A percentile compares a stretch with the other conserved stretches of the same genome.
Conservation (phyloP, 225 moss, liverwort and hornwort genomes). For the Bryum argenteum region DNA sequence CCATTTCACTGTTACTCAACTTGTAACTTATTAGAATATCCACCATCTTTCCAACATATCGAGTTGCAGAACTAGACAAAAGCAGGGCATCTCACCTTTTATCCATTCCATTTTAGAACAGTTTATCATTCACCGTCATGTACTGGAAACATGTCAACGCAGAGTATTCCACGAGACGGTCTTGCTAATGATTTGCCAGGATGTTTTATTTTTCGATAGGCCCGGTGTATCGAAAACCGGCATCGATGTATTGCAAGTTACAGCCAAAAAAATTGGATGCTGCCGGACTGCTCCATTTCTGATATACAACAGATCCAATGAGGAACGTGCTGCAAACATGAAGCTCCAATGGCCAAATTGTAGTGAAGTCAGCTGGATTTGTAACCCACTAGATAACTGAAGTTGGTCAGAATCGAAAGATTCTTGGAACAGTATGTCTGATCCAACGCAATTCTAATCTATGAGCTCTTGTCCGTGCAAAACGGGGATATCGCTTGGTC, state of each 20-base stretch:
- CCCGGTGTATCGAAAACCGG: not conserved
- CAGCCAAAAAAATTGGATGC: constrained; percentile 5
- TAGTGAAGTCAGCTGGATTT: not conserved
- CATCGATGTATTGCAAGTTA: not conserved
- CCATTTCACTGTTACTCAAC: too few relatives aligned
- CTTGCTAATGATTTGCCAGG: too few relatives aligned
- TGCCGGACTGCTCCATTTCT: constrained; percentile 25
- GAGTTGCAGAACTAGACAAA: too few relatives aligned
- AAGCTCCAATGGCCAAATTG: constrained; percentile 20
- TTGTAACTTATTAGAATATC: too few relatives aligned
- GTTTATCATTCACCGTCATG: too few relatives aligned
- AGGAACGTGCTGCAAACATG: constrained; percentile 24
- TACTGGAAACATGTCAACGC: too few relatives aligned
- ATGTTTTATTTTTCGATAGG: too few relatives aligned
- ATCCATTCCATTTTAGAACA: too few relatives aligned
- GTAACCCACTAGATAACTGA: not conserved
- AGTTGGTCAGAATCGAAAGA: constrained; percentile 22
- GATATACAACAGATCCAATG: constrained; percentile 25
- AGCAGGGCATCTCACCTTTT: too few relatives aligned
- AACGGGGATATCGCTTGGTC: not conserved
- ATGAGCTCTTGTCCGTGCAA: constrained; percentile 5
- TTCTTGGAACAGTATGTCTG: constrained; percentile 11
- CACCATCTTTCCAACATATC: too few relatives aligned
- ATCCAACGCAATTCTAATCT: constrained; percentile 28
- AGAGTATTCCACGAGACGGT: too few relatives aligned